Evolutionary conservation across 192 early-diverging fungal genomes (phyloP).

Genomic region (Coemansia sp.): DNA sequence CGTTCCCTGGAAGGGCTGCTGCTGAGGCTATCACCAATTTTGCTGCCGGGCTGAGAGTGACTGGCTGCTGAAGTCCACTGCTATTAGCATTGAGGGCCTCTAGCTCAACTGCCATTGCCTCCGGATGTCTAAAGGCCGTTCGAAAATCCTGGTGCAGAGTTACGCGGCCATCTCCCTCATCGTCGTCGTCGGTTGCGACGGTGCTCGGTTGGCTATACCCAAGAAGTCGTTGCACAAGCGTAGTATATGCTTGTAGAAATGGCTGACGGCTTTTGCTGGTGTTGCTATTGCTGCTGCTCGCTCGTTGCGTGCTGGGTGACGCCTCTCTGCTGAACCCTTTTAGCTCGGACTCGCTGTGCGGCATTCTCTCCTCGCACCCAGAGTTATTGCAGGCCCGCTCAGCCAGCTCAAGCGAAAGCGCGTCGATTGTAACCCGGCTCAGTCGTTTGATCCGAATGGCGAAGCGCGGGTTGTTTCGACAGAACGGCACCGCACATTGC

Average conservation of each 20-base stretch:
- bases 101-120: neutral
- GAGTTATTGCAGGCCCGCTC: constrained; percentile 10
- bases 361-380: constrained; percentile 14
- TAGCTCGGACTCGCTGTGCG: constrained; percentile 15
- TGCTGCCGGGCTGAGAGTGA: neutral
- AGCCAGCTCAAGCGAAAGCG: constrained; percentile 31
- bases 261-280: neutral
- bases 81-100: constrained; percentile 7
- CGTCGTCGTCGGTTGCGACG: neutral
- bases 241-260: constrained; percentile 18
- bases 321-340: neutral
- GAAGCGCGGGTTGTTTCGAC: constrained; percentile 22
- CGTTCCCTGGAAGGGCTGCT: neutral
- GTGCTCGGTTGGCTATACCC: neutral
- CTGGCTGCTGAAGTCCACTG: constrained; percentile 1
- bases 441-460: constrained; percentile 4
- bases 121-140: neutral
- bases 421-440: constrained; percentile 1
- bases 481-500: constrained; percentile 21
- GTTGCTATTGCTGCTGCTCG: neutral
- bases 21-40: neutral
- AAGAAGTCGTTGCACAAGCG: constrained; percentile 14
- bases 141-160: neutral
- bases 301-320: neutral
- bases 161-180: neutral